A percentile compares a stretch with the other conserved stretches of the same genome.
phyloP scores from a whole-genome alignment of 768 basidiomycete genomes.

The Rhizopogon salebrosus region DNA sequence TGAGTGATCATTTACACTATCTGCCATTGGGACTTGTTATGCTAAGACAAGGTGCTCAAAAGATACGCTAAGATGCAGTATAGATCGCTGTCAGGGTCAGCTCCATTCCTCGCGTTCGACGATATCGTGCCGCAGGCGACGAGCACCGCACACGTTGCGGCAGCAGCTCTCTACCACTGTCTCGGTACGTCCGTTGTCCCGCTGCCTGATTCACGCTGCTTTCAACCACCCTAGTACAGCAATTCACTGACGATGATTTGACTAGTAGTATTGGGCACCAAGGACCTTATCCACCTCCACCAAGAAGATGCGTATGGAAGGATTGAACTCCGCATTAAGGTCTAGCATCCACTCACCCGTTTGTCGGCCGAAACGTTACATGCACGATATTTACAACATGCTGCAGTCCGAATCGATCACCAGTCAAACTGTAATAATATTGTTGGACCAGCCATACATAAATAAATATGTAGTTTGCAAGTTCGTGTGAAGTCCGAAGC shows the following conservation, averaged over 20 bases:
- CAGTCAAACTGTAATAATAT: neutral
- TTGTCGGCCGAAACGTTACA: neutral
- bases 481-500: too few relatives aligned
- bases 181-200: constrained; percentile 46
- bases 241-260: neutral
- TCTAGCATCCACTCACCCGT: neutral
- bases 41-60: constrained; percentile 10
- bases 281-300: constrained; percentile 56
- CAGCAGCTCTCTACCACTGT: constrained; percentile 82
- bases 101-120: constrained; percentile 52
- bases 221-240: neutral
- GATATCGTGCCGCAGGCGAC: constrained; percentile 58
- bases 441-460: neutral
- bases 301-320: constrained; percentile 59
- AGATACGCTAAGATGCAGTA: constrained; percentile 80
- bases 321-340: constrained; percentile 38
- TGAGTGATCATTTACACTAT: constrained; percentile 39
- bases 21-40: neutral
- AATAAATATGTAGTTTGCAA: too few relatives aligned
- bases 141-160: constrained; percentile 73
- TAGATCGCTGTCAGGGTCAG: constrained; percentile 46
- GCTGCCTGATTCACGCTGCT: too few relatives aligned
- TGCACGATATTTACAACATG: neutral
- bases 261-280: constrained; percentile 77
- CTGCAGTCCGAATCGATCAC: neutral